A percentile compares a stretch with the other conserved stretches of the same genome.
Conservation (phyloP, 257 asterid genomes). For the Fraxinus pennsylvanica region DNA sequence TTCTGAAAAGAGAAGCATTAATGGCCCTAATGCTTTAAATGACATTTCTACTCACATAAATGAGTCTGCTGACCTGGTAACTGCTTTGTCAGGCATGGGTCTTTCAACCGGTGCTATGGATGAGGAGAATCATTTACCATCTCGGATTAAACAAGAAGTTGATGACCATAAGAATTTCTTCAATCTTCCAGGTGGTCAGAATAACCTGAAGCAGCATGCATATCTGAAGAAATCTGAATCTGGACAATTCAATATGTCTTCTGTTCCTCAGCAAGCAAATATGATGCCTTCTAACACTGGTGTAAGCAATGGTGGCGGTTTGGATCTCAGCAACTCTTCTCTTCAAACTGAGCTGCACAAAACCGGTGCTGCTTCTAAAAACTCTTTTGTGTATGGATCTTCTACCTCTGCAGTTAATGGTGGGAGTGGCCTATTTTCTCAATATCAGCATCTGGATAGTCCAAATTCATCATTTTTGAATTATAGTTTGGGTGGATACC, state of each 20-base stretch:
- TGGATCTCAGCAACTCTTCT: neutral
- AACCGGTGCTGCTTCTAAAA: neutral
- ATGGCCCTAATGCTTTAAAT: conserved; percentile 33
- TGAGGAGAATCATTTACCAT: conserved; percentile 40
- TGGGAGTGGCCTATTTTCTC: conserved; percentile 52
- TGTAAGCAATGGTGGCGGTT: neutral
- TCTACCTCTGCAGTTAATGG: conserved; percentile 36
- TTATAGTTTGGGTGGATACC: conserved; percentile 51
- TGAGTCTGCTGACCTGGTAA: conserved; percentile 54
- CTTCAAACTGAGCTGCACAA: neutral
- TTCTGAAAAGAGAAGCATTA: conserved; percentile 38
- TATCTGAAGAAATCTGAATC: conserved; percentile 39
- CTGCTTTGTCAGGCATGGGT: conserved; percentile 66
- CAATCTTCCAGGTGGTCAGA: conserved; percentile 41
- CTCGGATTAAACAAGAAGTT: conserved; percentile 38
- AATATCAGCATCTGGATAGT: conserved; percentile 46
- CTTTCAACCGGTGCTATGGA: conserved; percentile 49
- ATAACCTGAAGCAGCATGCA: conserved; percentile 34
- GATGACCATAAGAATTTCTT: conserved; percentile 36
- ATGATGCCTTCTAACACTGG: neutral
- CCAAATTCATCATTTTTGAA: conserved; percentile 53
- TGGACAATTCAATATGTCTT: conserved; percentile 27
- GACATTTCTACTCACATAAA: conserved; percentile 39
- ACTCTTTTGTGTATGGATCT: conserved; percentile 36
- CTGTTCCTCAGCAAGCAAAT: conserved; percentile 7